Conservation (phyloP, 2,329 filamentous ascomycete species). For the Graphium sp. region DNA sequence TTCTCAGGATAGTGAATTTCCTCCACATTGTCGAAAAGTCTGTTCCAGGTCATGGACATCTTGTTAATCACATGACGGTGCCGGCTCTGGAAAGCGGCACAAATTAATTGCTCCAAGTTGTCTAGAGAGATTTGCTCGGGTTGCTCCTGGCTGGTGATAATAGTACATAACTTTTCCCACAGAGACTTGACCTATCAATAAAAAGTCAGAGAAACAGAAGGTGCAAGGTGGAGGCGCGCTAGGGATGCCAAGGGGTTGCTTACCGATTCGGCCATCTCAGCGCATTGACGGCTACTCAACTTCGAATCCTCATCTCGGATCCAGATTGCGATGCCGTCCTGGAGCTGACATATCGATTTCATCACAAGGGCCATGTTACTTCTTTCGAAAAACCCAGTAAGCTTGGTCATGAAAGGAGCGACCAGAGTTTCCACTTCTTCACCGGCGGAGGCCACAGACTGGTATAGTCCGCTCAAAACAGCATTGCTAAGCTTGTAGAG, state of each 20-base stretch:
- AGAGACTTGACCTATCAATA: conserved; percentile 28
- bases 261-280: conserved; percentile 3
- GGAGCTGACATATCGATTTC: conserved; percentile 39
- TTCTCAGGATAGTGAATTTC: conserved; percentile 45
- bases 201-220: too few species aligned
- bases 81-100: conserved; percentile 39
- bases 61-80: conserved; percentile 35
- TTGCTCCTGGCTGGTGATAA: conserved; percentile 17
- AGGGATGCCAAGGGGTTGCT: neutral
- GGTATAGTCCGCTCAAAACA: conserved; percentile 38
- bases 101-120: conserved; percentile 35
- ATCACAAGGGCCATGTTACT: conserved; percentile 32
- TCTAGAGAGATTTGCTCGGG: conserved; percentile 27
- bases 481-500: conserved; percentile 44
- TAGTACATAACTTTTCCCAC: conserved; percentile 30
- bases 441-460: conserved; percentile 17
- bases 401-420: conserved; percentile 31
- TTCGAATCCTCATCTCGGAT: conserved; percentile 31
- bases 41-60: conserved; percentile 47
- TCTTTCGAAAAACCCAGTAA: conserved; percentile 32
- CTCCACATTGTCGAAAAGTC: conserved; percentile 43
- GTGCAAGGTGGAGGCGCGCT: conserved; percentile 10
- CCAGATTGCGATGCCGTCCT: conserved; percentile 46
- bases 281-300: conserved; percentile 8
- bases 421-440: conserved; percentile 19